Conservation (phyloP, 495 filamentous ascomycete genomes). For the Podospora pseudocomata region DNA sequence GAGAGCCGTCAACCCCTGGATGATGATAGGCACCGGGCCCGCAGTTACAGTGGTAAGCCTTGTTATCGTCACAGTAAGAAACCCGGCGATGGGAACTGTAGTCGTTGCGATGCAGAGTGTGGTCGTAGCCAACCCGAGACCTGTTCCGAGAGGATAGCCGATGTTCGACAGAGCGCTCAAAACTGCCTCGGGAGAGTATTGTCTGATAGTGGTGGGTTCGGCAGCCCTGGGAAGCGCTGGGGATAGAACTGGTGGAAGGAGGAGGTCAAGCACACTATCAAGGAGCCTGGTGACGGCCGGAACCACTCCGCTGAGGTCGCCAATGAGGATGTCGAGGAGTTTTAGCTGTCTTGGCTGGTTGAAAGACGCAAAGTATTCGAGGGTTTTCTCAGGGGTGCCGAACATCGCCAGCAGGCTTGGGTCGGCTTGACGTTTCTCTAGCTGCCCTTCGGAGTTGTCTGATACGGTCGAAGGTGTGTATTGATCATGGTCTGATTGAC, state of each 20-base stretch:
- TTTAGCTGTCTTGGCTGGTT: background rate
- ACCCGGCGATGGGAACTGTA: background rate
- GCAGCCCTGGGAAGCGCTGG: background rate
- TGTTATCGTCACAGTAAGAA: background rate
- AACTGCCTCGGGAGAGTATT: background rate
- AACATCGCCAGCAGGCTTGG: background rate
- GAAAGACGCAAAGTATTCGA: background rate
- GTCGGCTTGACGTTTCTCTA: background rate
- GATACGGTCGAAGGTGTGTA: background rate
- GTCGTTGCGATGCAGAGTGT: background rate
- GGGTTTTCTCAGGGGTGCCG: background rate
- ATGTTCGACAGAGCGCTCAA: background rate
- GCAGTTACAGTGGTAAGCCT: background rate
- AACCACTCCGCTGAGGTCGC: background rate
- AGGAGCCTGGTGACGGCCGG: conserved; percentile 1
- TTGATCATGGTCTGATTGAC: background rate
- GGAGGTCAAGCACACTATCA: background rate
- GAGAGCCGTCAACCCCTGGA: background rate
- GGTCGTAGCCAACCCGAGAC: background rate
- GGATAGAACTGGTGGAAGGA: background rate
- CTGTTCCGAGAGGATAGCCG: background rate
- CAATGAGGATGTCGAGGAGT: background rate
- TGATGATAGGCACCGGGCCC: background rate
- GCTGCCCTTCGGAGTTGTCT: background rate
- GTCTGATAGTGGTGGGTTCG: background rate